phyloP scores from a whole-genome alignment of 495 filamentous ascomycete species.

The Cladorrhinum samala region DNA sequence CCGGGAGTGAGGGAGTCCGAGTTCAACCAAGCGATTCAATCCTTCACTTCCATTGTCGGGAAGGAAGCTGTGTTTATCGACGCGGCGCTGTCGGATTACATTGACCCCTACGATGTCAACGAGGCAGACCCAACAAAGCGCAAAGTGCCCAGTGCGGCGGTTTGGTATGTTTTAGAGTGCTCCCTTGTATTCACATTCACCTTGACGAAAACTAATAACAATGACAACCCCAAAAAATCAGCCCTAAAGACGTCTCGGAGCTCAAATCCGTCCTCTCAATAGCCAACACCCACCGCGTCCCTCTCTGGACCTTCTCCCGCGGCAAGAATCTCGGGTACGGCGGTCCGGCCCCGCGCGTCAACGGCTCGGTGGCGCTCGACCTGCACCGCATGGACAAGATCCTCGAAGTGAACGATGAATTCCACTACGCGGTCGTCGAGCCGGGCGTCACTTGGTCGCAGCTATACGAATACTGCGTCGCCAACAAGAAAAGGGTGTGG shows the following conservation, averaged over 20 bases:
- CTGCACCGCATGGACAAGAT: conserved; percentile 51
- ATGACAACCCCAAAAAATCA: too few relatives aligned
- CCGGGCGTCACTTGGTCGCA: conserved; percentile 52
- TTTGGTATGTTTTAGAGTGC: conserved; percentile 20
- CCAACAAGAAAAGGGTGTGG: conserved; percentile 47
- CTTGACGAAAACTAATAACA: too few relatives aligned
- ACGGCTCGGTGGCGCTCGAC: conserved; percentile 49
- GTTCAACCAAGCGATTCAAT: conserved; percentile 26
- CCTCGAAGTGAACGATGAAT: conserved; percentile 49
- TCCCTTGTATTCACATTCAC: neutral
- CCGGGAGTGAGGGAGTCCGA: conserved; percentile 33
- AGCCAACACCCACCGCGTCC: conserved; percentile 42
- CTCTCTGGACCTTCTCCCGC: conserved; percentile 46
- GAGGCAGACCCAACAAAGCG: conserved; percentile 22
- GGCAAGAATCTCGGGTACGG: conserved; percentile 54
- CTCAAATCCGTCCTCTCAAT: conserved; percentile 36
- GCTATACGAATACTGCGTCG: conserved; percentile 46
- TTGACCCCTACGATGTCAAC: conserved; percentile 40
- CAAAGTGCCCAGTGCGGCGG: conserved; percentile 38
- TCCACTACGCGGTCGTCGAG: conserved; percentile 48
- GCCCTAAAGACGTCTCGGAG: conserved; percentile 34
- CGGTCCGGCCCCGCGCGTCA: conserved; percentile 48
- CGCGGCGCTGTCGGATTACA: conserved; percentile 35
- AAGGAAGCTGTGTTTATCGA: conserved; percentile 31
- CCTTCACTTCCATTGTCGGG: conserved; percentile 22